Evolutionary conservation across 352 stramenopile genomes (phyloP).

Genomic region (Globisporangium iwayamae): DNA sequence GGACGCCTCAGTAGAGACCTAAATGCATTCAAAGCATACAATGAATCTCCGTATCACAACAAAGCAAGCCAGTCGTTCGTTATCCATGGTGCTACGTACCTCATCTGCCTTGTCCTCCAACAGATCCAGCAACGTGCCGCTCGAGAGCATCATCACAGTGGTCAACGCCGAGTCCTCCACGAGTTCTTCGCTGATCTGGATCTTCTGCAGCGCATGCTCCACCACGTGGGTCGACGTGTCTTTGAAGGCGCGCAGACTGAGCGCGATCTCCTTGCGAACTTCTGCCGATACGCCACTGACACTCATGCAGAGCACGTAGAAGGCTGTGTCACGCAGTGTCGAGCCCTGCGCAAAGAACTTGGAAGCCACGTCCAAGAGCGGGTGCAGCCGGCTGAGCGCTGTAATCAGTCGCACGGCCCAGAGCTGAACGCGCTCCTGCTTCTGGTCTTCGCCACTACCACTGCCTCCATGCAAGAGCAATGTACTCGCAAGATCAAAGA

Average conservation of each 20-base stretch:
- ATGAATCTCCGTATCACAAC: no score
- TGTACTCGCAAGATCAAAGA: constrained; percentile 37
- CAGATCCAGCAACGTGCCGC: constrained; percentile 50
- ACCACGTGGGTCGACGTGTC: constrained; percentile 19
- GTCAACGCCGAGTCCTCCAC: constrained; percentile 32
- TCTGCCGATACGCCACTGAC: constrained; percentile 24
- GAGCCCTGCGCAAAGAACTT: constrained; percentile 22
- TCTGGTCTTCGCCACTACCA: constrained; percentile 9
- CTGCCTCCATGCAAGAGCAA: constrained; percentile 31
- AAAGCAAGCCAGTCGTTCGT: no score
- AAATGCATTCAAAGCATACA: neutral
- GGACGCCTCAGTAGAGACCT: constrained; percentile 48
- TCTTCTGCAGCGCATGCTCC: constrained; percentile 50
- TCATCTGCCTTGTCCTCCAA: constrained; percentile 45
- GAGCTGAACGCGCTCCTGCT: constrained; percentile 19
- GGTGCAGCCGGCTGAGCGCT: constrained; percentile 20
- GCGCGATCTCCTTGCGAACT: constrained; percentile 40
- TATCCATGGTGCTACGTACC: constrained; percentile 10
- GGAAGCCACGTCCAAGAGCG: constrained; percentile 23
- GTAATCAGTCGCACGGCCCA: constrained; percentile 34
- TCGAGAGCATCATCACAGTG: constrained; percentile 58
- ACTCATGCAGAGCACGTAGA: constrained; percentile 45
- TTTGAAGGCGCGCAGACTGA: constrained; percentile 30
- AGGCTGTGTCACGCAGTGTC: constrained; percentile 34
- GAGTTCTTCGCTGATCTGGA: constrained; percentile 45